Evolutionary conservation across 371 early-diverging fungal genomes (phyloP), one percentile per base, ranked within the genome.

Genomic region (Gilbertella persicaria): DNA sequence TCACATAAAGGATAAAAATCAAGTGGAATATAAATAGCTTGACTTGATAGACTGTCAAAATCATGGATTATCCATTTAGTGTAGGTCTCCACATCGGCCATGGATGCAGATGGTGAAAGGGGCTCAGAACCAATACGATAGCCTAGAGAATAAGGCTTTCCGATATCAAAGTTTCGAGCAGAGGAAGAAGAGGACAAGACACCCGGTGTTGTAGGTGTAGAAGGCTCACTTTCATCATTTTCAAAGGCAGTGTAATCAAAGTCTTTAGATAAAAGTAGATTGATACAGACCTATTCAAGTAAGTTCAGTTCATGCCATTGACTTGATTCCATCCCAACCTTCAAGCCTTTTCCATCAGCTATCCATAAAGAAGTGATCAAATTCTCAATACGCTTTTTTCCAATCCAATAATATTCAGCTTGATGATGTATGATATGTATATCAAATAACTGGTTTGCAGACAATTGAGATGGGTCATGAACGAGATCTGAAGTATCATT

Each of bases 1-100:
- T 67, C 74, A 91, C 91, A 82, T 45, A 90, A 74, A 5, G 92
- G 92, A 62, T 89, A 90, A 62, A 88, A 93, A 36, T 92, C 94
- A n/a, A 87, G 60, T 0, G 83, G 75, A 30, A 90, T 82, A 46
- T 73, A 62, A 41, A 86, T 57, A 1, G 75, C 65, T 23, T 74
- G 53, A 14, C 57, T 57, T 19, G 45, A 53, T 2, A 71, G 47
- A 20, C 64, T 51, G 12, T 64, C 55, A n/a, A 73, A 57, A 36
- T 54, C 59, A 17, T 65, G 62, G n/a, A 69, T 75, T 10, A 59
- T 68, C 79, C 81, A 81, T 14, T 65, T 47, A 28, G 58, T 56
- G 24, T 29, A 55, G 7, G 60, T 62, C 13, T 65, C 64, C 41
- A 66, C 50, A 41, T 66, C 64, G 12, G 53, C 40, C 4, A 60